Evolutionary conservation across 2,329 filamentous ascomycete species (phyloP).

Genomic region (Ophiostoma triangulosporum): DNA sequence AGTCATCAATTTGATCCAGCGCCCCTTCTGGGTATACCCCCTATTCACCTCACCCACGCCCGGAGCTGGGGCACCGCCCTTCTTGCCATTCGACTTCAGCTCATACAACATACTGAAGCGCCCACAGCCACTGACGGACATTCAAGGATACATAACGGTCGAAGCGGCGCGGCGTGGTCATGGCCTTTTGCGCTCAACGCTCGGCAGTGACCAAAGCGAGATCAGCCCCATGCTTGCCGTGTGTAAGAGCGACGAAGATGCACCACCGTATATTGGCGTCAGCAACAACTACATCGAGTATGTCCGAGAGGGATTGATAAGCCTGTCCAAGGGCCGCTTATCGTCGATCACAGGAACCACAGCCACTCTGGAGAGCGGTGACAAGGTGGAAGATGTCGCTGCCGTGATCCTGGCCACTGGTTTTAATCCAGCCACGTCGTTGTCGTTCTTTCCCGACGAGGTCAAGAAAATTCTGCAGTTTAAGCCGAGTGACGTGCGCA

Average conservation of each 20-base stretch:
- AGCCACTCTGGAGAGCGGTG: constrained; percentile 15
- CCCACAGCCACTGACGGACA: constrained; percentile 44
- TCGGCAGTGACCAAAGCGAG: constrained; percentile 42
- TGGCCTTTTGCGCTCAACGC: constrained; percentile 29
- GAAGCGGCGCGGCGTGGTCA: constrained; percentile 44
- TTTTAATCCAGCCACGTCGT: constrained; percentile 49
- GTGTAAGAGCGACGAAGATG: constrained; percentile 20
- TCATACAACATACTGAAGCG: constrained; percentile 57
- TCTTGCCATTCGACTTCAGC: constrained; percentile 58
- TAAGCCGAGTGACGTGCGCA: constrained; percentile 36
- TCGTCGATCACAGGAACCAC: constrained; percentile 23
- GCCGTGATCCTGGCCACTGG: constrained; percentile 65
- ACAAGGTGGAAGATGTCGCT: constrained; percentile 39
- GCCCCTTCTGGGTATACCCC: constrained; percentile 61
- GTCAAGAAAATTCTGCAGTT: constrained; percentile 45
- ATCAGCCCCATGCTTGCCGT: constrained; percentile 31
- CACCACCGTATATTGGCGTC: constrained; percentile 54
- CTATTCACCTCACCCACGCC: constrained; percentile 37
- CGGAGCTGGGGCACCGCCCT: constrained; percentile 37
- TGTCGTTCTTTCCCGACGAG: constrained; percentile 48
- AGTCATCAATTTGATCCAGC: constrained; percentile 55
- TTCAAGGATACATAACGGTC: constrained; percentile 48
- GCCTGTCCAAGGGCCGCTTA: constrained; percentile 35
- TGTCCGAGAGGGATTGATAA: constrained; percentile 50
- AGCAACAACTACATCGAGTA: constrained; percentile 63